Evolutionary conservation across 2,329 filamentous ascomycete species (phyloP), one percentile per base, ranked within the genome.

Genomic region (Colletotrichum spaethianum): DNA sequence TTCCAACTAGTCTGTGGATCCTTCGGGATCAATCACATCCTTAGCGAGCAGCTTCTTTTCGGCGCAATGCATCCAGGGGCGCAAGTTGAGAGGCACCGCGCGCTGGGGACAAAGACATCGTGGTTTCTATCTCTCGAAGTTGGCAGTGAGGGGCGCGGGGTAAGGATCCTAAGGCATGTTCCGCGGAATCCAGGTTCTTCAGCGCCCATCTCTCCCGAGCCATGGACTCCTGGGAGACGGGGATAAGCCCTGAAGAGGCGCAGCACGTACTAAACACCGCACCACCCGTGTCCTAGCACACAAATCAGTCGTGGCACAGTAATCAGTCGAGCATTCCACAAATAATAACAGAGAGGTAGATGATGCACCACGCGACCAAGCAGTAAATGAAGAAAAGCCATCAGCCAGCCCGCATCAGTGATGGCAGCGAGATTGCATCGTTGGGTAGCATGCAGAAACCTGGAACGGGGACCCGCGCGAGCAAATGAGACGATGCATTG

Each of bases 361-460:
- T 31, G 18, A 36, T n/a, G 36, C 23, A 31, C 53, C 53, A 55
- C 53, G 46, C 64, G 67, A 44, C 42, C 31, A 38, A 38, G 46
- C 48, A 57, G 63, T 56, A 46, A 48, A 31, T 33, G 52, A 20
- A 0, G 11, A 36, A 55, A n/a, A 11, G 4, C n/a, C n/a, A 16
- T 9, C 52, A 55, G 9, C 52, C 4, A 6, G 23, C 52, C 60
- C 62, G 52, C 23, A 26, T 64, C 23, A 44, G 31, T 33, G 38
- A 52, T 31, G 31, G 42, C 61, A 38, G 53, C 20, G 60, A 64
- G 38, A 64, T 67, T 62, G 46, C 55, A 67, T 46, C 44, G 52
- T 50, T 56, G 46, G 67, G 44, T 53, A 12, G 40, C 28, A n/a
- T 18, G 28, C 28, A 40, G 44, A 20, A 1, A 53, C 16, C 36